phyloP scores from a whole-genome alignment of 2,329 filamentous ascomycete species.

The Microcera coccophila region DNA sequence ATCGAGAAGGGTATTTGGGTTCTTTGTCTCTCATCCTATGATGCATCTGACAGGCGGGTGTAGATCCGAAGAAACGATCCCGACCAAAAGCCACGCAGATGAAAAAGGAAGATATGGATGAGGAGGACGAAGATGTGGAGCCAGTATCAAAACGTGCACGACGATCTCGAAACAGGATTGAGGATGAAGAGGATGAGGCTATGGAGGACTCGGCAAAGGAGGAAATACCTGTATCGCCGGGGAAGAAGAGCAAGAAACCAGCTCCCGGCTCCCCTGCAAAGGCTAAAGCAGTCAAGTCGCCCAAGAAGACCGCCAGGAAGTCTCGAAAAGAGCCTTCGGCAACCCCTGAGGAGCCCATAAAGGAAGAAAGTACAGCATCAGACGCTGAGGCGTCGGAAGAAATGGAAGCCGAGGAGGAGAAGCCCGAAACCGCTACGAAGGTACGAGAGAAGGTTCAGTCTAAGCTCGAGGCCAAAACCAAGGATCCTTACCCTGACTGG shows the following conservation, averaged over 20 bases:
- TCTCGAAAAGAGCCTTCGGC: slow-evolving; percentile 23
- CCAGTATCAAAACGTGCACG: slow-evolving; percentile 58
- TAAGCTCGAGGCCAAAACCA: slow-evolving; percentile 62
- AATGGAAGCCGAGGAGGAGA: slow-evolving; percentile 55
- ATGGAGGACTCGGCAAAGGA: slow-evolving; percentile 35
- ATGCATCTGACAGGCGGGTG: too few species aligned
- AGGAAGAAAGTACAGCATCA: slow-evolving; percentile 30
- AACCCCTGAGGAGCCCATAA: slow-evolving; percentile 10
- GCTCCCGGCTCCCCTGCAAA: slow-evolving; percentile 19
- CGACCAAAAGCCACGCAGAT: slow-evolving; percentile 26
- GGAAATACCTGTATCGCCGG: slow-evolving; percentile 11
- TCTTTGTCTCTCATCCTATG: slow-evolving; percentile 1
- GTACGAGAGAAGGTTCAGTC: slow-evolving; percentile 76
- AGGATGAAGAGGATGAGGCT: slow-evolving; percentile 50
- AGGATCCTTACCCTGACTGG: slow-evolving; percentile 95
- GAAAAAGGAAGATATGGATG: slow-evolving; percentile 36
- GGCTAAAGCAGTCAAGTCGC: slow-evolving; percentile 13
- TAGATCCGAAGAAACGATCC: slow-evolving; percentile 47
- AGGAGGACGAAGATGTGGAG: slow-evolving; percentile 52
- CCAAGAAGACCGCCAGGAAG: slow-evolving; percentile 13
- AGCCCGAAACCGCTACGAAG: slow-evolving; percentile 69
- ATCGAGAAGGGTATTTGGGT: slow-evolving; percentile 36
- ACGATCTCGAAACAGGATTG: slow-evolving; percentile 43
- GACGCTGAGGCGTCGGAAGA: slow-evolving; percentile 45
- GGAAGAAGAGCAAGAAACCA: slow-evolving; percentile 17